These are phyloP conservation scores for Aspergillus sojae DNA, from an alignment of 2,329 filamentous ascomycete genomes.

Conservation along the genomic window DNA sequence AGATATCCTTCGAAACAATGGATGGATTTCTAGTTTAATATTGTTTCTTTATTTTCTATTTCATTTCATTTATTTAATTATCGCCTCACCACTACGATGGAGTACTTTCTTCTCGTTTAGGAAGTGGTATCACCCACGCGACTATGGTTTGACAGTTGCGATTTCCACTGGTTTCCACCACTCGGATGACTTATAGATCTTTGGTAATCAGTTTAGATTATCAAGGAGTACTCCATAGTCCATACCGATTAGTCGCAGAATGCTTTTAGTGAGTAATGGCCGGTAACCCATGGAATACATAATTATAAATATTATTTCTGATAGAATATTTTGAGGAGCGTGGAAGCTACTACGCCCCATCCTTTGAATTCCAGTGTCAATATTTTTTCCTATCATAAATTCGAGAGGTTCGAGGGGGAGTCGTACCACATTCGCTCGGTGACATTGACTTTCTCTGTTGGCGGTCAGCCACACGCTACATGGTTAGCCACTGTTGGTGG, in stretches of 20 bases:
- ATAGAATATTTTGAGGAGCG: background rate
- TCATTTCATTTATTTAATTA: background rate
- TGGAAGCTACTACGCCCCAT: background rate
- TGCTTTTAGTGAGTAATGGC: background rate
- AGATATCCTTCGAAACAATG: conserved; percentile 2
- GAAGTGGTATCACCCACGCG: background rate
- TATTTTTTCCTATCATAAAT: background rate
- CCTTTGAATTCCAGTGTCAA: background rate
- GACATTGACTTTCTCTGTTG: conserved; percentile 14
- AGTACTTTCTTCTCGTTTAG: background rate
- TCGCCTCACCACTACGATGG: background rate
- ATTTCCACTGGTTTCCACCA: conserved; percentile 3
- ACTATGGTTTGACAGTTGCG: background rate
- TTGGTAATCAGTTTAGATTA: conserved; percentile 2
- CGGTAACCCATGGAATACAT: background rate
- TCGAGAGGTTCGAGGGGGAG: background rate
- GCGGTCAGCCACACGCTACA: conserved; percentile 22
- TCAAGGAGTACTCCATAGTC: background rate
- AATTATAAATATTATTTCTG: background rate
- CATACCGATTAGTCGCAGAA: background rate
- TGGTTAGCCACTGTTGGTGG: conserved; percentile 20
- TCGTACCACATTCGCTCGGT: conserved; percentile 2
- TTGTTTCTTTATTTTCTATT: background rate
- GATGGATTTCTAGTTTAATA: background rate
- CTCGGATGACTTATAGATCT: conserved; percentile 5